Evolutionary conservation across 352 stramenopile species (phyloP), one percentile per base, ranked within the genome.

Genomic region (Pythium monospermum): DNA sequence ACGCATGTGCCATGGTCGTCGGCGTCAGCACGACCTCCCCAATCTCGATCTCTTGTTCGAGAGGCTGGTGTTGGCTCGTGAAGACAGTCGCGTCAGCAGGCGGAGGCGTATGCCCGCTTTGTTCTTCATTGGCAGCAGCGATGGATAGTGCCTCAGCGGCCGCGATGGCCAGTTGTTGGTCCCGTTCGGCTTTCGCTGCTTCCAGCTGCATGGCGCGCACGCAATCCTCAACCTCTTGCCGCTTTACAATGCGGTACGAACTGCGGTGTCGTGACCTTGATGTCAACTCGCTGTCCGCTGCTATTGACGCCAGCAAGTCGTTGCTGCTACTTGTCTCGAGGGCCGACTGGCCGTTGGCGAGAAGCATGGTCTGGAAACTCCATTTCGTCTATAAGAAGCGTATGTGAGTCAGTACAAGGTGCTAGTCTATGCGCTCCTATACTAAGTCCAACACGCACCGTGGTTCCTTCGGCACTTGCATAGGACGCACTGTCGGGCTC

Each of bases 291-390:
- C 41, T 1, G 22, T 82, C 64, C 13, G 25, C 43, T 8, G 30
- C 26, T 3, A 87, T 28, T 3, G 61, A 33, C 2, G 25, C 19
- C n/a, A 79, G 38, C 4, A 84, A 45, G 18, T 70, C 68, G 2
- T 33, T 58, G 12, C 52, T 62, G 16, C 62, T 63, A 3, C 50
- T 44, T 1, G 47, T 50, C 44, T 82, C 74, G 27, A 62, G 26
- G 5, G 72, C 48, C 13, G 72, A 65, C 43, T 38, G 13, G 41
- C 76, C 74, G 35, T 66, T 82, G 35, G 60, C 50, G 18, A 87
- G 48, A 23, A 76, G 40, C 55, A 84, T 40, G 18, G 61, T 41
- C 50, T 85, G 72, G 63, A 84, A 85, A 23, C 66, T 47, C 76
- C 73, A 85, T 50, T 43, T 49, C 15, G 15, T 16, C 49, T 56